phyloP scores from a whole-genome alignment of 2,329 filamentous ascomycete genomes.

The Amesomyces nigricolor region DNA sequence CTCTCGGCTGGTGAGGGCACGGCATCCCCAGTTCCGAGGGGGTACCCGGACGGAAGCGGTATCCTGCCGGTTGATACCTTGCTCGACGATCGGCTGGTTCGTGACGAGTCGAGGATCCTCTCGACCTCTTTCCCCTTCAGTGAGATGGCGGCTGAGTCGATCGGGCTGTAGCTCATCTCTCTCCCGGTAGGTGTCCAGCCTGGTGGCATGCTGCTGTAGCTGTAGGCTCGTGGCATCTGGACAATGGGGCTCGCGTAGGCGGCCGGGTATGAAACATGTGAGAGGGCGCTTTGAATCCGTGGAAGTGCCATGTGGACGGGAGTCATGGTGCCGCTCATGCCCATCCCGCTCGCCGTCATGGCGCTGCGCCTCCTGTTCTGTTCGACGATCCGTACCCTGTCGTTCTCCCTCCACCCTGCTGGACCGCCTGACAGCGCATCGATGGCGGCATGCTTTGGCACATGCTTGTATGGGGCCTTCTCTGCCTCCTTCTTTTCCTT shows the following conservation, averaged over 20 bases:
- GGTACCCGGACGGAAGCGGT: slow-evolving; percentile 10
- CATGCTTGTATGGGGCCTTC: slow-evolving; percentile 50
- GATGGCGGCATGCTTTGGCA: slow-evolving; percentile 55
- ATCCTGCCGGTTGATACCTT: slow-evolving; percentile 31
- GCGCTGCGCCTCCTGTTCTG: slow-evolving; percentile 46
- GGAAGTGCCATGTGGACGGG: slow-evolving; percentile 35
- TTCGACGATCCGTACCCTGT: slow-evolving; percentile 44
- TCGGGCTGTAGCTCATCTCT: slow-evolving; percentile 30
- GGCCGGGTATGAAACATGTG: slow-evolving; percentile 43
- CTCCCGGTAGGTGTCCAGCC: slow-evolving; percentile 29
- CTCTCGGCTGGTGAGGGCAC: slow-evolving; percentile 32
- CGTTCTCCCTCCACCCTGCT: slow-evolving; percentile 44
- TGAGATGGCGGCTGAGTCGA: slow-evolving; percentile 23
- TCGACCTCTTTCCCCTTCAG: slow-evolving; percentile 42
- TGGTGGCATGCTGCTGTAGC: slow-evolving; percentile 38
- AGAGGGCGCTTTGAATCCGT: slow-evolving; percentile 45
- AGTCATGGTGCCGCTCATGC: slow-evolving; percentile 27
- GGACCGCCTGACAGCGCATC: slow-evolving; percentile 54
- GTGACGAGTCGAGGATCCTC: slow-evolving; percentile 31
- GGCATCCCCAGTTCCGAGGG: slow-evolving; percentile 15
- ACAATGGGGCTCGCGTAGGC: slow-evolving; percentile 37
- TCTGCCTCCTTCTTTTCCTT: slow-evolving; percentile 40
- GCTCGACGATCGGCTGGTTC: slow-evolving; percentile 35
- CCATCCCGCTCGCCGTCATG: slow-evolving; percentile 37
- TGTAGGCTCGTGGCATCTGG: slow-evolving; percentile 39